These are phyloP conservation scores for Rhododendron mucronatum DNA, from an alignment of 148 eudicot genomes.

Conservation along the genomic window DNA sequence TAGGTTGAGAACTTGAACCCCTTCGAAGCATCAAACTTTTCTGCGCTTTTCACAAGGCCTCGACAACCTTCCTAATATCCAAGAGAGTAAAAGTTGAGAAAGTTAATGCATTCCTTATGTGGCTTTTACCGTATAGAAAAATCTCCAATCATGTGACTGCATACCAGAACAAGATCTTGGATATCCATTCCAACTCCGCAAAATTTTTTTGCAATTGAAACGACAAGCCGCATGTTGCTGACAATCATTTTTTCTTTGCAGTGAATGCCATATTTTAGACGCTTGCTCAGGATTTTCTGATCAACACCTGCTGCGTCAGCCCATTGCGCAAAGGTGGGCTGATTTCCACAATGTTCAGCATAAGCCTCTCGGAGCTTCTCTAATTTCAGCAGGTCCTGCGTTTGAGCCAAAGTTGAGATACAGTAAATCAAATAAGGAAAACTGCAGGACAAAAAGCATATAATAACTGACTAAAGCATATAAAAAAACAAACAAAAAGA, in stretches of 20 bases:
- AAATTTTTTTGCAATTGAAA: conserved; percentile 90
- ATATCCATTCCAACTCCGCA: conserved; percentile 82
- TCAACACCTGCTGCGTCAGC: conserved; percentile 84
- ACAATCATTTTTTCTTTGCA: conserved; percentile 92
- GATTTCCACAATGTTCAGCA: conserved; percentile 43
- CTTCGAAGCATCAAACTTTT: conserved; percentile 94
- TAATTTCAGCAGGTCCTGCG: conserved; percentile 77
- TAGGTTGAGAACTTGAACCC: conserved; percentile 97
- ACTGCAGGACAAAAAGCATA: not conserved
- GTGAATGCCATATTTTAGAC: conserved; percentile 55
- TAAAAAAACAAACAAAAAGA: not conserved
- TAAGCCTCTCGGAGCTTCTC: conserved; percentile 59
- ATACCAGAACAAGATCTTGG: conserved; percentile 93
- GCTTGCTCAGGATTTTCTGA: conserved; percentile 63
- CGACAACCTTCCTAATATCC: conserved; percentile 81
- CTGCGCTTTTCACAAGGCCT: conserved; percentile 82
- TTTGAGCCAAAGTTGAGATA: not conserved
- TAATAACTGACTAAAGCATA: not conserved
- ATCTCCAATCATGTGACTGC: not conserved
- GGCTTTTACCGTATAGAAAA: not conserved
- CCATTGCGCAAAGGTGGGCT: conserved; percentile 75
- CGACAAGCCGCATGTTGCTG: conserved; percentile 90
- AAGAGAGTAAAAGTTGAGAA: not conserved
- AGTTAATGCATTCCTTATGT: not conserved
- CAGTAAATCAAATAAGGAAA: not conserved